Evolutionary conservation across 768 basidiomycete species (phyloP), one percentile per base, ranked within the genome.

Genomic region (Porpolomopsis calyptriformis): DNA sequence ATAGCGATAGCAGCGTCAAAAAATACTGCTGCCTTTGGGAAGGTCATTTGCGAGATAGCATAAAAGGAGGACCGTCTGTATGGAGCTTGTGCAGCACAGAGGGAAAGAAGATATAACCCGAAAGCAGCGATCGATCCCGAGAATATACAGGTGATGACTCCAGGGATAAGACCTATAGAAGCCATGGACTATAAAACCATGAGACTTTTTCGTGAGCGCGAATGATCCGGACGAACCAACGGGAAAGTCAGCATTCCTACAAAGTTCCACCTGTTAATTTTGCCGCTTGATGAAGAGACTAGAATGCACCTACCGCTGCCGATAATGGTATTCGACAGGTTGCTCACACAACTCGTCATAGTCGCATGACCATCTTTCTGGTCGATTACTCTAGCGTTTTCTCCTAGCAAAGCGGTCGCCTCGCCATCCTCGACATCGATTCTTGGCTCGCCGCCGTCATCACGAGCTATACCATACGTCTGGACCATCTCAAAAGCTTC

Each of bases 1-100:
- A 81, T 83, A 8, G 91, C 91, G 54, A 98, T 91, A 10, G 93
- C 94, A 3, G 80, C 81, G 61, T 97, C 94, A 56, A 98, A 94
- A 61, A 89, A 86, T 31, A 89, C 68, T 0, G 85, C 85, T 0
- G 85, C 87, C 36, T 73, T 78, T 2, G 94, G 94, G 61, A 91
- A 96, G 0, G 94, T 94, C 52, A 98, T 66, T 59, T 85, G 75
- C 1, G 86, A 74, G 16, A 93, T 67, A 11, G 83, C 79, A 53
- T 89, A 89, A 63, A 92, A 94, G 5, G 87, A 90, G 14, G 89
- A 70, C 10, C 72, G 76, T 37, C 91, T 71, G 51, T 87, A 80
- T 4, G 77, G 76, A 1, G 90, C 75, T 50, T 78, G 69, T 16
- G 77, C 76, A 0, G 93, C 94, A 60, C 87, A 91, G 12, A 84